phyloP scores from a whole-genome alignment of 441 rosid genomes.

The Daphne laureola region DNA sequence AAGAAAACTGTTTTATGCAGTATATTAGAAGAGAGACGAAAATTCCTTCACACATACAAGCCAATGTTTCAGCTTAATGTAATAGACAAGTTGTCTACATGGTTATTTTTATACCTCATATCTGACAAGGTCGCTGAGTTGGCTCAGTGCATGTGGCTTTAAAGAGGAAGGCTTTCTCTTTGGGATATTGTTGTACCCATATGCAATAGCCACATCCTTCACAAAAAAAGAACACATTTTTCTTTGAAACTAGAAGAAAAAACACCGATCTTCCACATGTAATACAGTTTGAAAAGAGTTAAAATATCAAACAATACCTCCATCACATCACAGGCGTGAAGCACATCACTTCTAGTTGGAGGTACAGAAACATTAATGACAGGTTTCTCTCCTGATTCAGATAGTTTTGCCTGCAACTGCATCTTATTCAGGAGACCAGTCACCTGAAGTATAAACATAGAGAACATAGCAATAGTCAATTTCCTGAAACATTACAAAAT shows the following conservation, averaged over 20 bases:
- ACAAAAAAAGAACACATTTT: conserved; percentile 8
- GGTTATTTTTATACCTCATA: conserved; percentile 43
- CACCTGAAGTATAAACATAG: conserved; percentile 38
- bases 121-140: conserved; percentile 80
- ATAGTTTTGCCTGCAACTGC: conserved; percentile 64
- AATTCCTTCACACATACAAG: too few species aligned
- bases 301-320: conserved; percentile 45
- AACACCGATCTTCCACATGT: conserved; percentile 3
- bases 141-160: conserved; percentile 68
- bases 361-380: conserved; percentile 65
- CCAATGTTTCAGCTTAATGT: too few species aligned
- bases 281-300: conserved; percentile 1
- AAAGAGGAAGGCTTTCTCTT: conserved; percentile 58
- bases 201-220: conserved; percentile 96
- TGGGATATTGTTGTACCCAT: conserved; percentile 79
- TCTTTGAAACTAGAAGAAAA: conserved; percentile 8
- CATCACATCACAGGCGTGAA: conserved; percentile 96
- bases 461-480: conserved; percentile 1
- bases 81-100: not conserved
- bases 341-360: conserved; percentile 89
- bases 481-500: too few species aligned
- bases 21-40: not conserved
- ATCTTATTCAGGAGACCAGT: conserved; percentile 67
- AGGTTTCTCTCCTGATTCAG: conserved; percentile 27
- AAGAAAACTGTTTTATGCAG: not conserved